Base-by-base conservation (phyloP, 2,329 filamentous ascomycete species). In the Pseudopithomyces chartarum region DNA sequence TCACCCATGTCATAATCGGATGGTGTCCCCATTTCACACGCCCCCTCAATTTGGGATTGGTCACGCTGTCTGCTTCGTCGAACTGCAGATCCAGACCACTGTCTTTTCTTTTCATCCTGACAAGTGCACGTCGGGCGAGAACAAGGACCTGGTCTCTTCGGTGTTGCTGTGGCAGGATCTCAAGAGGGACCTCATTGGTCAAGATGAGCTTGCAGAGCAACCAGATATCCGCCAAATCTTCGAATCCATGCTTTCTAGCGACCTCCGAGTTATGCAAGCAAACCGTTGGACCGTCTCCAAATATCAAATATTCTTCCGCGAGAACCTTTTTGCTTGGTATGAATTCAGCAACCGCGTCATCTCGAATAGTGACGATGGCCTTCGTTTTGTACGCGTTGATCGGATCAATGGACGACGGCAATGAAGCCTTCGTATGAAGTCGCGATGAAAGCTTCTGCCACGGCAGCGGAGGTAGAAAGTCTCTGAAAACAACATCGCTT, bases 241-340 rank as follows among this genome's bases (percentile, higher is more conserved):
- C 74, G 60, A 86, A 84, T 4, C 89, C 90, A 63, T 89, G 83
- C 60, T 86, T 87, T 63, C 87, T 83, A 8, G 94, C 93, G 44
- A 96, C 87, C 1, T 79, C 78, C 8, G 92, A 91, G 73, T 99
- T 99, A 67, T 96, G 89, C 43, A 85, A 82, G 74, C 94, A 98
- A 3, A 97, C 87, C 36, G 89, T 85, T n/a, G 87, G 85, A 0
- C 90, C 89, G 58, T 92, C 87, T 3, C 92, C 92, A 71, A 95
- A 93, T 13, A 97, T 90, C 22, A 84, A 84, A 75, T 98, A 99
- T 62, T 90, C 85, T 55, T 86, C 80, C 1, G 92, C 95, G 59
- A 97, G 84, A 53, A 87, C 83, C 57, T 84, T 84, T 73, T 92
- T 95, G 2, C 91, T 90, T 0, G 93, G 93, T n/a, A 97, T 78